Conservation (phyloP, 495 filamentous ascomycete genomes). For the Aspergillus baeticus region DNA sequence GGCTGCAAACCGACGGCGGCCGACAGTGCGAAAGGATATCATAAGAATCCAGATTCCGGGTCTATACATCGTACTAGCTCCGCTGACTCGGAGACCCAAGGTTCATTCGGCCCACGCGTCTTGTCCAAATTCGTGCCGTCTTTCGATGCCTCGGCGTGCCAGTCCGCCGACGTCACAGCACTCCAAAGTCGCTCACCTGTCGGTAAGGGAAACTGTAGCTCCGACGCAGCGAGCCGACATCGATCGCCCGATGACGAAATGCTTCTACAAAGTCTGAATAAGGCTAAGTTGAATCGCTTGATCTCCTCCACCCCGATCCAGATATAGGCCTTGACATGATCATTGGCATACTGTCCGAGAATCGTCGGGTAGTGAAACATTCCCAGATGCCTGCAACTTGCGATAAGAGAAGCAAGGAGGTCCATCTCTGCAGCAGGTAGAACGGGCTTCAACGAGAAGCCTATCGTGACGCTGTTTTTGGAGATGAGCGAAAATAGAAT, state of each 20-base stretch:
- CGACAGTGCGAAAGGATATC: background rate
- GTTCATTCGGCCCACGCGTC: background rate
- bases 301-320: slow-evolving; percentile 31
- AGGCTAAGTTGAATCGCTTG: slow-evolving; percentile 29
- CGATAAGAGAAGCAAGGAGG: slow-evolving; percentile 15
- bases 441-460: slow-evolving; percentile 11
- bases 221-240: slow-evolving; percentile 12
- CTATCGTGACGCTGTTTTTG: slow-evolving; percentile 1
- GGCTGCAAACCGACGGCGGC: background rate
- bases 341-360: slow-evolving; percentile 10
- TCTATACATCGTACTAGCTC: background rate
- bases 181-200: slow-evolving; percentile 23
- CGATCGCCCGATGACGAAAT: background rate
- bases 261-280: slow-evolving; percentile 24
- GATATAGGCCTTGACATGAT: slow-evolving; percentile 8
- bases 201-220: slow-evolving; percentile 33
- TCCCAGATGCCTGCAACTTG: slow-evolving; percentile 15
- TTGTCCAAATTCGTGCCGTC: background rate
- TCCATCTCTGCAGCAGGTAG: slow-evolving; percentile 9
- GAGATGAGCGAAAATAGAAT: slow-evolving; percentile 17
- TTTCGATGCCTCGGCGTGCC: slow-evolving; percentile 9
- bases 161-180: slow-evolving; percentile 19
- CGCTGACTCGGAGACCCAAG: background rate
- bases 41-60: background rate
- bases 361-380: slow-evolving; percentile 26